Evolutionary conservation across 306 rosid genomes (phyloP).

Genomic region (Rubus parviflorus): DNA sequence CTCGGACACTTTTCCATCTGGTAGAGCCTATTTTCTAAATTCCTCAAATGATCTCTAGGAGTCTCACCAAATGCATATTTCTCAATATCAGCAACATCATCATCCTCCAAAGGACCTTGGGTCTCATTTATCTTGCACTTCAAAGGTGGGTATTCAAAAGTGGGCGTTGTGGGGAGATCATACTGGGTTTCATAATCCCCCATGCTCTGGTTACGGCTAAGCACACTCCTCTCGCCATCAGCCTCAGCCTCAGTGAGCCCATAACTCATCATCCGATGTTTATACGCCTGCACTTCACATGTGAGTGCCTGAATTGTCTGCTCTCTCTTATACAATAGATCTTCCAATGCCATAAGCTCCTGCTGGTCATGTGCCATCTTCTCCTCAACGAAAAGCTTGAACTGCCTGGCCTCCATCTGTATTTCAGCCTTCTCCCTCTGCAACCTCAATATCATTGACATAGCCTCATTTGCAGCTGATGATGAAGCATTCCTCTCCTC

Average conservation of each 20-base stretch:
- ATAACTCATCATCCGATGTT: constrained; percentile 87
- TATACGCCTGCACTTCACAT: constrained; percentile 92
- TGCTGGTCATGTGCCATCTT: constrained; percentile 88
- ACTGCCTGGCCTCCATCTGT: constrained; percentile 97
- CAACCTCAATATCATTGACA: constrained; percentile 96
- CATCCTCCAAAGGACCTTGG: constrained; percentile 49
- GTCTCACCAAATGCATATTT: constrained; percentile 90
- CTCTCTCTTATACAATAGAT: constrained; percentile 87
- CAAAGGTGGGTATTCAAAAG: constrained; percentile 79
- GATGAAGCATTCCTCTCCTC: constrained; percentile 96
- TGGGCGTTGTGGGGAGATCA: constrained; percentile 46
- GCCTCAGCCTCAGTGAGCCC: constrained; percentile 77
- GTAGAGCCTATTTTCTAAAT: constrained; percentile 72
- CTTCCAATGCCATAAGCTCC: constrained; percentile 72
- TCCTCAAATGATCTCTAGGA: constrained; percentile 66
- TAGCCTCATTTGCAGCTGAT: constrained; percentile 95
- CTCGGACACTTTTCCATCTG: constrained; percentile 79
- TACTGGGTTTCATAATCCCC: constrained; percentile 47
- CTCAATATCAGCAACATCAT: constrained; percentile 69
- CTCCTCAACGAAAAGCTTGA: constrained; percentile 87
- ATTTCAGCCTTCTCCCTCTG: constrained; percentile 98
- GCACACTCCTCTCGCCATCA: constrained; percentile 42
- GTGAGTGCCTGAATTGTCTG: constrained; percentile 84
- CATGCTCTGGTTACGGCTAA: constrained; percentile 22
- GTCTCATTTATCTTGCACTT: constrained; percentile 60